Base-by-base conservation (phyloP, 1,284 basidiomycete genomes). In the Malassezia furfur region DNA sequence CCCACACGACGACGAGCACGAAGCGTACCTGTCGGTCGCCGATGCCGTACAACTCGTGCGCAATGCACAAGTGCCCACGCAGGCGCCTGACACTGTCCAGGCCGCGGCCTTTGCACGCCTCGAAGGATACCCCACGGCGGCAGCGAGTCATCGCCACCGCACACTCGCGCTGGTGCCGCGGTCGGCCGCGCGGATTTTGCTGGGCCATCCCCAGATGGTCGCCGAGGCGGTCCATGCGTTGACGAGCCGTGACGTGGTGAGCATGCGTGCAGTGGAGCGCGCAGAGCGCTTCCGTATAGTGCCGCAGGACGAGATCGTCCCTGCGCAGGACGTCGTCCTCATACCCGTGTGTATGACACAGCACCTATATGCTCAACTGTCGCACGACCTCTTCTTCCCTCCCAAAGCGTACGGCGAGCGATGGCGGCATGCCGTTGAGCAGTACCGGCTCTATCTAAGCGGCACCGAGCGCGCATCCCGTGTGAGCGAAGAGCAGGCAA, bases 381-480 rank as follows among this genome's bases (percentile, higher is more conserved):
- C 85, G 31, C 86, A 89, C 12, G 91, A 96, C 74, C 86, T 84
- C 57, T 96, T 94, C 75, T 86, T 85, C 70, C 86, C 93, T 2
- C 91, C 91, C 0, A 88, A 87, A 67, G 78, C 87, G 21, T 96
- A 96, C 68, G 88, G 90, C 1, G 39, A 45, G n/a, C 46, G 48
- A 2, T 71, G 69, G 69, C 65, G 65, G 32, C 40, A 50, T 2
- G 51, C 55, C 2, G 66, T 70, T 0, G 66, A 66, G 35, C 60
- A 49, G 30, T 67, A 66, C 25, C 62, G 67, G 2, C 40, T 60
- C 12, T 38, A 47, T 8, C 25, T 35, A 1, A 37, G 40, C n/a
- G 50, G 34, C 12, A n/a, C 39, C 11, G 52, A 35, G 35, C 37
- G 37, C 14, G 21, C 3, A 10, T 36, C 21, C 2, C 11, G 22